Evolutionary conservation across 805 yeast genomes (phyloP).

Genomic region (Candida manassasensis): DNA sequence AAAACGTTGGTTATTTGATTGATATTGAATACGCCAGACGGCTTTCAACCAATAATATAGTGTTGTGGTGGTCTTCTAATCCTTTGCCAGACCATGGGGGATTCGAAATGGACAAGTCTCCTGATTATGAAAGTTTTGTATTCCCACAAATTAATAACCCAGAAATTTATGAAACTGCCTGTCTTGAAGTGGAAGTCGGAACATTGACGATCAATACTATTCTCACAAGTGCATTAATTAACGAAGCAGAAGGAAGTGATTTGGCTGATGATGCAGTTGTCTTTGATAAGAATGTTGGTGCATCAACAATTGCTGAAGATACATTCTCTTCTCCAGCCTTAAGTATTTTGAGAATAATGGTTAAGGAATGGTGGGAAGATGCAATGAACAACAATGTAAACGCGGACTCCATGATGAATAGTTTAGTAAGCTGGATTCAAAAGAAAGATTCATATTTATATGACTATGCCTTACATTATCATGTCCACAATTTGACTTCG

Average conservation of each 20-base stretch:
- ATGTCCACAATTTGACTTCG: constrained; percentile 79
- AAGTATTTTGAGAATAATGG: constrained; percentile 62
- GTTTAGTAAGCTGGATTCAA: constrained; percentile 83
- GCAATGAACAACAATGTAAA: constrained; percentile 62
- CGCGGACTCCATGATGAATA: constrained; percentile 81
- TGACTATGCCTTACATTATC: constrained; percentile 77
- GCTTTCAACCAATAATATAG: constrained; percentile 56
- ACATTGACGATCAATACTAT: constrained; percentile 85
- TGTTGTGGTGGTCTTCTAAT: constrained; percentile 90
- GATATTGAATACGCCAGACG: constrained; percentile 85
- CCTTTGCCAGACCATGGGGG: constrained; percentile 87
- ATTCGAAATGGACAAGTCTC: constrained; percentile 53
- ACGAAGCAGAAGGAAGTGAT: constrained; percentile 85
- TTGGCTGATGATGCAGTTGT: constrained; percentile 46
- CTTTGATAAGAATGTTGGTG: constrained; percentile 35
- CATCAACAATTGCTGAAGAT: constrained; percentile 66
- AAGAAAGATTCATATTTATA: constrained; percentile 67
- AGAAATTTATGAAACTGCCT: constrained; percentile 71
- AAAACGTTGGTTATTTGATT: constrained; percentile 70
- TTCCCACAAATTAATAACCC: constrained; percentile 74
- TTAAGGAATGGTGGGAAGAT: constrained; percentile 91
- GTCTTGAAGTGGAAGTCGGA: constrained; percentile 72
- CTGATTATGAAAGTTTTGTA: constrained; percentile 54
- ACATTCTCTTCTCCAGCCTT: constrained; percentile 77
- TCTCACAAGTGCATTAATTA: constrained; percentile 74